A percentile compares a stretch with the other conserved stretches of the same genome.
Evolutionary conservation across 1,139 yeast species (phyloP).

Genomic region (Candida sanyaensis): DNA sequence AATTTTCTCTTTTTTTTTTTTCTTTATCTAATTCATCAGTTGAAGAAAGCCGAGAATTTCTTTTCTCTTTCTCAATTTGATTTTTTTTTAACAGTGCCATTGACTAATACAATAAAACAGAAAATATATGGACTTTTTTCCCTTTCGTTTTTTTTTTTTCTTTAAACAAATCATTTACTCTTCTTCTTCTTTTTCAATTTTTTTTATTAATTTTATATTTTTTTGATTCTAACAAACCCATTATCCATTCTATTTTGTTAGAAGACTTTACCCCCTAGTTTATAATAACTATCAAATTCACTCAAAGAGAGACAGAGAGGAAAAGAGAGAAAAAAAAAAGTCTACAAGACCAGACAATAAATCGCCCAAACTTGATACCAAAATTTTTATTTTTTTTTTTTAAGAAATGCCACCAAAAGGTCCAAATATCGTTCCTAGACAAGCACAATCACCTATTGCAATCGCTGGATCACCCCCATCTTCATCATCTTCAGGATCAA

Average conservation of each 20-base stretch:
- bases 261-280: too few relatives aligned
- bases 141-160: too few relatives aligned
- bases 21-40: conserved; percentile 26
- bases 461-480: conserved; percentile 24
- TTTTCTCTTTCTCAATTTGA: not conserved
- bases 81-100: not conserved
- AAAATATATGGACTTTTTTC: too few relatives aligned
- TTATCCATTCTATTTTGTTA: too few relatives aligned
- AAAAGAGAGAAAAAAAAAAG: too few relatives aligned
- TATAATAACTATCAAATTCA: too few relatives aligned
- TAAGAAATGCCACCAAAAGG: conserved; percentile 24
- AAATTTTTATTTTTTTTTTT: conserved; percentile 9
- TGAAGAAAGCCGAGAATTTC: conserved; percentile 5
- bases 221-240: too few relatives aligned
- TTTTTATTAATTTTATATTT: too few relatives aligned
- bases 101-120: not conserved
- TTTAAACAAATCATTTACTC: too few relatives aligned
- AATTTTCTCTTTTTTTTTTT: not conserved
- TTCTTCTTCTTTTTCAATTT: too few relatives aligned
- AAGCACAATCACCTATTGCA: conserved; percentile 36
- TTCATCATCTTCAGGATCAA: conserved; percentile 15
- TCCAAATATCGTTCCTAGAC: conserved; percentile 40
- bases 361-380: not conserved
- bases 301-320: too few relatives aligned
- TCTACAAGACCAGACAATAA: too few relatives aligned